Evolutionary conservation across 2,329 filamentous ascomycete genomes (phyloP).

Genomic region (Metarhizium album): DNA sequence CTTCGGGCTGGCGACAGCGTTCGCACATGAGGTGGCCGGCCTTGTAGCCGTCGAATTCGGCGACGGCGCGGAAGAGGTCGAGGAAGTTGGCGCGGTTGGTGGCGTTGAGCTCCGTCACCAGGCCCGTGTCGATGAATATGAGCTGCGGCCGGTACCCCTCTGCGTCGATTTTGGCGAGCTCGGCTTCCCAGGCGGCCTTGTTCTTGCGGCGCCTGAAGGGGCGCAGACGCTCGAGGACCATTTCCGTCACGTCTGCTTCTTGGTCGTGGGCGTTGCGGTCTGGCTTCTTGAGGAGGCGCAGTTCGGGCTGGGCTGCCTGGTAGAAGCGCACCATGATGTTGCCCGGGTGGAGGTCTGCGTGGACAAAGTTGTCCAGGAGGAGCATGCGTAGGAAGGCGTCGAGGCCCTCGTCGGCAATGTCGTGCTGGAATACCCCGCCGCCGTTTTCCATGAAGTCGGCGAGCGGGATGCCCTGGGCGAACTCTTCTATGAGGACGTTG

Average conservation of each 20-base stretch:
- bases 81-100: constrained; percentile 84
- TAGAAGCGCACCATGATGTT: constrained; percentile 99
- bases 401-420: constrained; percentile 88
- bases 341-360: constrained; percentile 90
- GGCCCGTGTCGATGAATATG: constrained; percentile 92
- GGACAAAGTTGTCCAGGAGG: constrained; percentile 93
- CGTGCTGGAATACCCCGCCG: constrained; percentile 83
- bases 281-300: constrained; percentile 27
- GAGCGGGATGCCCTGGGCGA: constrained; percentile 85
- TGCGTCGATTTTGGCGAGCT: constrained; percentile 64
- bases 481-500: constrained; percentile 89
- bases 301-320: constrained; percentile 61
- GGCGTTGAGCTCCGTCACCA: constrained; percentile 87
- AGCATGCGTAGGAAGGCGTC: constrained; percentile 96
- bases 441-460: constrained; percentile 85
- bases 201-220: constrained; percentile 57
- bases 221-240: constrained; percentile 69
- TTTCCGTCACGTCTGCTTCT: constrained; percentile 70
- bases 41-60: constrained; percentile 94
- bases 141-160: constrained; percentile 91
- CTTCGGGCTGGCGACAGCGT: constrained; percentile 82
- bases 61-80: constrained; percentile 88
- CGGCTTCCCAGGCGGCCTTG: constrained; percentile 58
- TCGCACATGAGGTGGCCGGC: constrained; percentile 94
- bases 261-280: constrained; percentile 27